Percentiles rank a stretch among this genome's conserved stretches.
Conservation (phyloP, 768 basidiomycete genomes). For the Lactarius vividus region DNA sequence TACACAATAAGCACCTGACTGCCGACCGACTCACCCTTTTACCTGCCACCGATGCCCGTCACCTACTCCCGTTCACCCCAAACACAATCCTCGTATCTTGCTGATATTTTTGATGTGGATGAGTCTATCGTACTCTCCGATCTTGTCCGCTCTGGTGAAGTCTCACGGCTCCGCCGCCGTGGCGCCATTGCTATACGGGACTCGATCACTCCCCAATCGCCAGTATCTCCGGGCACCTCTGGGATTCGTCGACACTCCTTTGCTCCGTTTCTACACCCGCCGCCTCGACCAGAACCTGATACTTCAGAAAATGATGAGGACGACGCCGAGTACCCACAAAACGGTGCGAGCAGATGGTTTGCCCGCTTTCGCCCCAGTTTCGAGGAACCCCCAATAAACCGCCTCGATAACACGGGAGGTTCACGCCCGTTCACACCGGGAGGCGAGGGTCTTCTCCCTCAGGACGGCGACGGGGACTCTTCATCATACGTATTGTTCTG, state of each 20-base stretch:
- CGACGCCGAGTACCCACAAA: slow-evolving; percentile 12
- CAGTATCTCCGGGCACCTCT: slow-evolving; percentile 8
- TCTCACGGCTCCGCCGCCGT: slow-evolving; percentile 66
- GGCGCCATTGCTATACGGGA: slow-evolving; percentile 60
- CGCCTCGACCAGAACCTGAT: slow-evolving; percentile 14
- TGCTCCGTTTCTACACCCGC: slow-evolving; percentile 7
- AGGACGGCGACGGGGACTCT: slow-evolving; percentile 32
- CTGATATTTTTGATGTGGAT: slow-evolving; percentile 48
- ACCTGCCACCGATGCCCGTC: slow-evolving; percentile 24
- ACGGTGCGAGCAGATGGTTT: slow-evolving; percentile 20
- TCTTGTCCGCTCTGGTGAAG: slow-evolving; percentile 70
- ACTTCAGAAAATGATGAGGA: slow-evolving; percentile 22
- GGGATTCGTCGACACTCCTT: slow-evolving; percentile 1
- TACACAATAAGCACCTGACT: slow-evolving; percentile 6
- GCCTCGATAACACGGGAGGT: slow-evolving; percentile 22
- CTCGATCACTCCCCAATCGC: slow-evolving; percentile 29
- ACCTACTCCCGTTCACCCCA: slow-evolving; percentile 20
- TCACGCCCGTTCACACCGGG: slow-evolving; percentile 22
- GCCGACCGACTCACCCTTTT: not conserved
- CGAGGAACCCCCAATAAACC: slow-evolving; percentile 13
- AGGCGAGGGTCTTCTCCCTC: slow-evolving; percentile 21
- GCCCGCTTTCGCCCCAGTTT: slow-evolving; percentile 17
- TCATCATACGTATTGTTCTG: slow-evolving; percentile 43
- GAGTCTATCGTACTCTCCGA: slow-evolving; percentile 71
- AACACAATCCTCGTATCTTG: slow-evolving; percentile 10